These are phyloP conservation scores for Gaeumannomyces tritici DNA, from an alignment of 2,329 filamentous ascomycete species.

Conservation along the genomic window DNA sequence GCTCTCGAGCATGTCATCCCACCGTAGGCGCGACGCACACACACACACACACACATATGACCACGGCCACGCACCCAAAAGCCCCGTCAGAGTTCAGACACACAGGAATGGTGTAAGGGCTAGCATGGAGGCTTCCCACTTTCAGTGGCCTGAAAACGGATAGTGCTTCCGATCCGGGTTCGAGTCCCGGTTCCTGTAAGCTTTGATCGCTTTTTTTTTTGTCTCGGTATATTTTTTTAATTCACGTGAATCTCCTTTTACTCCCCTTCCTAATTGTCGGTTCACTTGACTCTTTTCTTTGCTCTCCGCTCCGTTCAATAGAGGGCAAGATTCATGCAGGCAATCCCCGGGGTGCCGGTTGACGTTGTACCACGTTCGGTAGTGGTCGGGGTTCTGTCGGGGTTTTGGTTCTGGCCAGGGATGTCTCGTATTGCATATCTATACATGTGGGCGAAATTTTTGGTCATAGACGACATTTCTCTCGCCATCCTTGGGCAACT, in stretches of 20 bases:
- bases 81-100: neutral
- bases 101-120: neutral
- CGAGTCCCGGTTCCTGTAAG: neutral
- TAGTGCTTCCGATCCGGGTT: neutral
- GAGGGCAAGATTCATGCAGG: too few species aligned
- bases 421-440: too few species aligned
- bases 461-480: too few species aligned
- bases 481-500: too few species aligned
- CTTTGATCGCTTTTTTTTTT: neutral
- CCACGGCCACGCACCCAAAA: neutral
- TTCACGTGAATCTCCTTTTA: neutral
- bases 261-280: neutral
- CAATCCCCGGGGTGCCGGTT: too few species aligned
- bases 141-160: neutral
- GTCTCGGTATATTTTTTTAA: neutral
- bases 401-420: too few species aligned
- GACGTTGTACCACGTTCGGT: too few species aligned
- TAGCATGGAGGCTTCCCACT: neutral
- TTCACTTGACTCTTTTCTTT: neutral
- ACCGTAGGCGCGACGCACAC: too few species aligned
- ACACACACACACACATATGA: neutral
- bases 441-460: too few species aligned
- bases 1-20: neutral
- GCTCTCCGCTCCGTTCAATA: too few species aligned
- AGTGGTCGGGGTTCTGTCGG: too few species aligned